phyloP scores from a whole-genome alignment of 805 yeast genomes.

The Scheffersomyces amazonensis region DNA sequence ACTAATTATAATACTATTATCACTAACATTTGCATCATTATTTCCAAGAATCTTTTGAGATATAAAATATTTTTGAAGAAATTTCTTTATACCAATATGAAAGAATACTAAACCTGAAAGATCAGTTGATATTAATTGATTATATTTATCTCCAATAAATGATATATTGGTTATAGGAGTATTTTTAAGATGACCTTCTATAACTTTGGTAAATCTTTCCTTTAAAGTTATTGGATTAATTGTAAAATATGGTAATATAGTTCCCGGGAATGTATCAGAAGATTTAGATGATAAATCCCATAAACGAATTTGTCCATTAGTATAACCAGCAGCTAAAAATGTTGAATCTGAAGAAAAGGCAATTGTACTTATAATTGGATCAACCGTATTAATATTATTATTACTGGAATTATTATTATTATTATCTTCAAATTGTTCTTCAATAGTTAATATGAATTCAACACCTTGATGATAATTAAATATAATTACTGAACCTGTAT shows the following conservation, averaged over 20 bases:
- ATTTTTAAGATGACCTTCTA: conserved; percentile 26
- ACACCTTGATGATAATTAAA: conserved; percentile 69
- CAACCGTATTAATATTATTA: not conserved
- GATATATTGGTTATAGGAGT: conserved; percentile 20
- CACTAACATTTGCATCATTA: conserved; percentile 19
- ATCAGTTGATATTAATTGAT: conserved; percentile 31
- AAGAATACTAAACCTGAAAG: conserved; percentile 45
- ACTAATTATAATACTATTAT: conserved; percentile 13
- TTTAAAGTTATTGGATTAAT: conserved; percentile 23
- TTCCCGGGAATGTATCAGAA: conserved; percentile 45
- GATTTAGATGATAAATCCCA: conserved; percentile 53
- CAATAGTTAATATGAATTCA: conserved; percentile 37
- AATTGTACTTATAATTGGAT: conserved; percentile 45
- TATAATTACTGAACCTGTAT: conserved; percentile 59
- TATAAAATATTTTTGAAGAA: conserved; percentile 48
- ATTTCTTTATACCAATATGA: conserved; percentile 61
- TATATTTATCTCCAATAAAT: conserved; percentile 26
- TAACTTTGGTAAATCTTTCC: conserved; percentile 19
- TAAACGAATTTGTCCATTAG: conserved; percentile 58
- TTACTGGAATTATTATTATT: not conserved
- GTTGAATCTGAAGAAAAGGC: conserved; percentile 68
- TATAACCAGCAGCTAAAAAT: conserved; percentile 65
- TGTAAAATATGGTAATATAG: conserved; percentile 49
- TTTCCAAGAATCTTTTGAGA: conserved; percentile 54
- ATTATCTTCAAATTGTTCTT: conserved; percentile 37